Percentiles rank a stretch among this genome's conserved stretches.
Conservation (phyloP, 805 yeast genomes). For the Saccharomycodes ludwigii region DNA sequence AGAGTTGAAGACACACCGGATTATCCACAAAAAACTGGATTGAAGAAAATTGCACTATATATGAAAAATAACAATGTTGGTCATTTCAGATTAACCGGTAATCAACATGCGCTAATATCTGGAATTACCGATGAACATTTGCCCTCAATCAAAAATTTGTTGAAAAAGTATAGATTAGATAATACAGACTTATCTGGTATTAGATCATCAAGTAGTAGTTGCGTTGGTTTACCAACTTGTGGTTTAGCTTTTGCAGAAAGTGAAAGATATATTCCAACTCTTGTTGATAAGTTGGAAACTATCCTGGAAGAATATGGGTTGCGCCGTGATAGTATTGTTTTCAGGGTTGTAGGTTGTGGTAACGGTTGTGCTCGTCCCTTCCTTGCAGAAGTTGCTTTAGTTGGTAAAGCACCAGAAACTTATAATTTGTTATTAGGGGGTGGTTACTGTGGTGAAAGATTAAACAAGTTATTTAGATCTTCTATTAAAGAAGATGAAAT, state of each 20-base stretch:
- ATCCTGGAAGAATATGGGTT: slow-evolving; percentile 84
- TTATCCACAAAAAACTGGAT: slow-evolving; percentile 79
- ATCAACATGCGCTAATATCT: slow-evolving; percentile 79
- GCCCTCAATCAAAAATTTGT: slow-evolving; percentile 44
- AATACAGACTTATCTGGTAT: slow-evolving; percentile 73
- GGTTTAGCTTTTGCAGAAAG: slow-evolving; percentile 99
- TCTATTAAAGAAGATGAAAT: slow-evolving; percentile 88
- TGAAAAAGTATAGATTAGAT: slow-evolving; percentile 69
- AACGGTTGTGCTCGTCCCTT: slow-evolving; percentile 98
- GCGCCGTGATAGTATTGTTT: slow-evolving; percentile 85
- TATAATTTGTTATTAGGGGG: slow-evolving; percentile 94
- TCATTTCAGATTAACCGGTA: slow-evolving; percentile 88
- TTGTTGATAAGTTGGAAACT: slow-evolving; percentile 72
- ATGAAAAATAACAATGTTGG: slow-evolving; percentile 53
- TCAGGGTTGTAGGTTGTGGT: slow-evolving; percentile 99
- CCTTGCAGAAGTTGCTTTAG: slow-evolving; percentile 91
- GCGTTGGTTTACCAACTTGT: slow-evolving; percentile 98
- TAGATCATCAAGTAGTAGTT: slow-evolving; percentile 85
- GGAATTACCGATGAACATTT: slow-evolving; percentile 61
- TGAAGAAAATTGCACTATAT: slow-evolving; percentile 62
- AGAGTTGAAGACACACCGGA: slow-evolving; percentile 90
- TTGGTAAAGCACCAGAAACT: slow-evolving; percentile 90
- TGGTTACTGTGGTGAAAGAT: slow-evolving; percentile 84
- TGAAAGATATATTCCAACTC: slow-evolving; percentile 74
- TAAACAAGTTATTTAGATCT: slow-evolving; percentile 79